Base-by-base conservation (phyloP, 495 filamentous ascomycete genomes). In the Aspergillus bertholletiae region DNA sequence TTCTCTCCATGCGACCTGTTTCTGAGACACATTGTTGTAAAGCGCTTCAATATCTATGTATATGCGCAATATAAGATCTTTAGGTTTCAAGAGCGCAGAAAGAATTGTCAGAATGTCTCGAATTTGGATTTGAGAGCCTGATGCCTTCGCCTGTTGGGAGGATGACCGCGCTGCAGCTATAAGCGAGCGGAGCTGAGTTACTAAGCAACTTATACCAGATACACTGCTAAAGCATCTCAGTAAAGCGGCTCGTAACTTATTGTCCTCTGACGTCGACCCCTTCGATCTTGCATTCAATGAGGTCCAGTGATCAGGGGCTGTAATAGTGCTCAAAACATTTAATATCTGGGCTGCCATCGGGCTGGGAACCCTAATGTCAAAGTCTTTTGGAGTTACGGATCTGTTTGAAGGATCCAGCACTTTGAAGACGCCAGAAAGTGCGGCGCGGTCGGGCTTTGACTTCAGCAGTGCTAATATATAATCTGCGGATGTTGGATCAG, bases 241-340 rank as follows among this genome's bases (percentile, higher is more conserved):
- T 13, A 98, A 66, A 5, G 81, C 63, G 26, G 54, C 69, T 43
- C 67, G 68, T 32, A 57, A 18, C 53, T 74, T 78, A 20, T 44
- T 46, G 49, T 67, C 63, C 51, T 59, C 62, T 32, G 66, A 51
- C 37, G 64, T 67, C 12, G 57, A 65, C 20, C 54, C 54, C 44
- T 61, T 59, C 13, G 71, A 72, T 50, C 75, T 74, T 55, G 77
- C 71, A 51, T 76, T 68, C 24, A 90, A 58, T 26, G 80, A 57
- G n/a, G 71, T 54, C 92, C 92, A 96, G 67, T 88, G 90, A 58
- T 89, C 85, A 5, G 88, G 86, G 6, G 92, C 74, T 35, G 86
- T 88, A 32, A 81, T 80, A 32, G 74, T 82, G 53, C 90, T 82
- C 58, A 96, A 70, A 9, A 77, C 67, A 62, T 87, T 84, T 45